phyloP scores from a whole-genome alignment of 2,329 filamentous ascomycete genomes.

The Ilyonectria sp. region DNA sequence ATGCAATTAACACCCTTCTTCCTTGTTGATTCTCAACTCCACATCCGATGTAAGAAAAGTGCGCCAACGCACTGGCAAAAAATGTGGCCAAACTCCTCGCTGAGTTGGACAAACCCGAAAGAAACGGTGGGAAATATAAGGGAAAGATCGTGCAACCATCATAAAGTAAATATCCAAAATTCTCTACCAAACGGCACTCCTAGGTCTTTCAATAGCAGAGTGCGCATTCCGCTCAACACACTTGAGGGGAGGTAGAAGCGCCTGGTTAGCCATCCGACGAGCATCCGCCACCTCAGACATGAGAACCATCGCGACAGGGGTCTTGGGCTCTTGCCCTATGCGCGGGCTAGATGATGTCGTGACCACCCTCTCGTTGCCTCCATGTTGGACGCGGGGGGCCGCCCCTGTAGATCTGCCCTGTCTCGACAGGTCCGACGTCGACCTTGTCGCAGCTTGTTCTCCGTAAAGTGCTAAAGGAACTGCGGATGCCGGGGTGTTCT shows the following conservation, averaged over 20 bases:
- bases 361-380: neutral
- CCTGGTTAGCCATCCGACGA: slow-evolving; percentile 14
- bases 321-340: slow-evolving; percentile 34
- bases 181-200: slow-evolving; percentile 38
- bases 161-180: neutral
- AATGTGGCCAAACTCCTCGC: slow-evolving; percentile 5
- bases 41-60: neutral
- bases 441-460: slow-evolving; percentile 17
- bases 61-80: slow-evolving; percentile 2
- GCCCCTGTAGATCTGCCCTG: neutral
- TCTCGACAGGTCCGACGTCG: slow-evolving; percentile 14
- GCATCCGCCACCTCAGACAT: slow-evolving; percentile 23
- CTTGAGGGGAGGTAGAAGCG: slow-evolving; percentile 32
- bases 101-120: slow-evolving; percentile 3
- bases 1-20: slow-evolving; percentile 8
- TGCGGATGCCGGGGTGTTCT: slow-evolving; percentile 18
- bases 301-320: slow-evolving; percentile 42
- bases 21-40: slow-evolving; percentile 18
- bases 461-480: slow-evolving; percentile 10
- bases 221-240: slow-evolving; percentile 29
- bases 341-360: slow-evolving; percentile 8
- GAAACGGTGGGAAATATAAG: neutral
- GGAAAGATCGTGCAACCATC: neutral
- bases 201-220: slow-evolving; percentile 26
- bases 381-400: slow-evolving; percentile 8